These are phyloP conservation scores for Myriosclerotinia scirpicola DNA, from an alignment of 2,329 filamentous ascomycete genomes.

Conservation along the genomic window DNA sequence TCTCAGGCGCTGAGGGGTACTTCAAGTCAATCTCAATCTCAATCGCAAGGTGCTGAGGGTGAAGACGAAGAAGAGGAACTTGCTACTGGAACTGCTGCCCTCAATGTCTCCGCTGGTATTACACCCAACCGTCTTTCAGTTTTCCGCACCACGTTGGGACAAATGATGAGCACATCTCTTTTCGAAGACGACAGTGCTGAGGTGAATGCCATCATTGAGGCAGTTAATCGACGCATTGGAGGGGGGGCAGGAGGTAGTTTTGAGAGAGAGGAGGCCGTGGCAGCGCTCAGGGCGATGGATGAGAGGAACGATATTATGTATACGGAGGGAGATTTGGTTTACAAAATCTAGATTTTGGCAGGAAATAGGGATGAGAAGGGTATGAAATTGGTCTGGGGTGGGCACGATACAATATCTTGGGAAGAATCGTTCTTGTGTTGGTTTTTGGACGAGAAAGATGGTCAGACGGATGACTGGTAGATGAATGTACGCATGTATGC, in stretches of 20 bases:
- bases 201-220: conserved; percentile 70
- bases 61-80: conserved; percentile 31
- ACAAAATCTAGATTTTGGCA: conserved; percentile 58
- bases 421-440: neutral
- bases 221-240: conserved; percentile 73
- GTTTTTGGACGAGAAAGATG: neutral
- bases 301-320: conserved; percentile 90
- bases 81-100: conserved; percentile 32
- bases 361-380: neutral
- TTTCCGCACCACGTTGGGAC: conserved; percentile 81
- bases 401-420: neutral
- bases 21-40: conserved; percentile 31
- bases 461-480: neutral
- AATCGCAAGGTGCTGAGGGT: conserved; percentile 24
- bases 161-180: conserved; percentile 76
- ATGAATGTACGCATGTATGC: conserved; percentile 9
- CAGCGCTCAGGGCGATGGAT: conserved; percentile 77
- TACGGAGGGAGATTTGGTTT: conserved; percentile 63
- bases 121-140: conserved; percentile 62
- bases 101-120: conserved; percentile 35
- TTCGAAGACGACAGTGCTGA: conserved; percentile 85
- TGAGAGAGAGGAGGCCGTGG: conserved; percentile 67
- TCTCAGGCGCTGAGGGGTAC: conserved; percentile 38
- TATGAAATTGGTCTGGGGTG: neutral
- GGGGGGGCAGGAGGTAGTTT: conserved; percentile 59